Evolutionary conservation across 768 basidiomycete species (phyloP), one percentile per base, ranked within the genome.

Genomic region (Lactarius evosmus): DNA sequence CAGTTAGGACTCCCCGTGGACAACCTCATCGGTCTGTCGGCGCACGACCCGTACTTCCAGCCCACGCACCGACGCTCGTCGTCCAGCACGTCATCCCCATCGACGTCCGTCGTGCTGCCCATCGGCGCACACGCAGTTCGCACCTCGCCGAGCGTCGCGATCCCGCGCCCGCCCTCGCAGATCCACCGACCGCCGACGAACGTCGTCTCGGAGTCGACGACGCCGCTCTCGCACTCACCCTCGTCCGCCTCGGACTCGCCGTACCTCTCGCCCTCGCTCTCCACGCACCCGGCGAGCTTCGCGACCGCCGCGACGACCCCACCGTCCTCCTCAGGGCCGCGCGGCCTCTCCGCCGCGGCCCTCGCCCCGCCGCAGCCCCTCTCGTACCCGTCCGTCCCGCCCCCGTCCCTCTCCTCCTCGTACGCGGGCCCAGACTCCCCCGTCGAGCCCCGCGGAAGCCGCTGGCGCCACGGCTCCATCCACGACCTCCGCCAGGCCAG

Each of bases 351-450:
- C 8, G 74, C 71, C 68, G 58, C 77, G n/a, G n/a, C n/a, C n/a
- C n/a, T n/a, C n/a, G 70, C 9, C 74, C 70, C 3, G 70, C 11
- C 74, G 70, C 73, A 76, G 55, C 73, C 79, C 16, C 78, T 93
- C 56, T 82, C 89, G 5, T 94, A 94, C 69, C 91, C 91, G 0
- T 86, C 85, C 7, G 92, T 93, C 0, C 91, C 92, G 2, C 91
- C 91, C 12, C 91, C 91, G 3, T 89, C 88, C 1, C 74, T 91
- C 30, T 89, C 88, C 6, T 89, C 87, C 7, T 89, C 88, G 1
- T 69, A 63, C 17, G 64, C 64, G 16, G 64, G 64, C 2, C 64
- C 66, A 6, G 66, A 67, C 56, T 69, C 68, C 51, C 68, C 66
- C 25, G 65, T 76, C 70, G 67, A 75, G 71, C 67, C 68, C 22